Evolutionary conservation across 2,329 filamentous ascomycete genomes (phyloP).

Genomic region (Zymoseptoria ardabiliae): DNA sequence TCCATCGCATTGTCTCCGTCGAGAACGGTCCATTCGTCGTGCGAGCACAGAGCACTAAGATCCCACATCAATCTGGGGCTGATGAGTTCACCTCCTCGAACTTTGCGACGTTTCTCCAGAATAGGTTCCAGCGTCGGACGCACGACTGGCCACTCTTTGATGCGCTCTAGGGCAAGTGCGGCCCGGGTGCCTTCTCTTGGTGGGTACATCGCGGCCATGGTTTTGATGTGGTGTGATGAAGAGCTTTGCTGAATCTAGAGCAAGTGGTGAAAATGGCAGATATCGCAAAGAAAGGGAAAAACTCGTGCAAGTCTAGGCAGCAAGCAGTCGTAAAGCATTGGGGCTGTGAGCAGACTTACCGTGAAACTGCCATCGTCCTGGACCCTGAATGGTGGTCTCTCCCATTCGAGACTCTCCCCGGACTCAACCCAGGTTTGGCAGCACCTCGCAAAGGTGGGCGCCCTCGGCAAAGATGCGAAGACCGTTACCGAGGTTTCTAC

Average conservation of each 20-base stretch:
- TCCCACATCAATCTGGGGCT: neutral
- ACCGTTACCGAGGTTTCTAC: too few relatives aligned
- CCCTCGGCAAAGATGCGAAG: too few relatives aligned
- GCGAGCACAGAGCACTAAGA: neutral
- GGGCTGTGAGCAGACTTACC: neutral
- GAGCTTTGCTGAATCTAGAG: neutral
- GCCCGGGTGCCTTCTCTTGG: neutral
- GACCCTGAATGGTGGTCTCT: neutral
- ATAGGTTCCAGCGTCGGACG: neutral
- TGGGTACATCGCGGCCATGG: neutral
- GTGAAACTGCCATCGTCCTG: too few relatives aligned
- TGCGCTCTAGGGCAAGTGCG: neutral
- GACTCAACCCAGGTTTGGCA: neutral
- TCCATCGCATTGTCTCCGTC: neutral
- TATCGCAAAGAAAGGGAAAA: too few relatives aligned
- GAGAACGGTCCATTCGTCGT: neutral
- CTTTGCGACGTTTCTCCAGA: neutral
- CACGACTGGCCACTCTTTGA: neutral
- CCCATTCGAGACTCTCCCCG: neutral
- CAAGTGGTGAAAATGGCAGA: neutral
- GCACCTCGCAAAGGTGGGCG: neutral
- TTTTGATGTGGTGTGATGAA: neutral
- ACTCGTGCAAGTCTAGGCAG: too few relatives aligned
- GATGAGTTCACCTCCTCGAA: neutral
- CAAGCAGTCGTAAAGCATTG: neutral